Percentiles rank a stretch among this genome's conserved stretches.
Evolutionary conservation across 768 basidiomycete species (phyloP).

Genomic region (Pilatotrama ljubarskyi): DNA sequence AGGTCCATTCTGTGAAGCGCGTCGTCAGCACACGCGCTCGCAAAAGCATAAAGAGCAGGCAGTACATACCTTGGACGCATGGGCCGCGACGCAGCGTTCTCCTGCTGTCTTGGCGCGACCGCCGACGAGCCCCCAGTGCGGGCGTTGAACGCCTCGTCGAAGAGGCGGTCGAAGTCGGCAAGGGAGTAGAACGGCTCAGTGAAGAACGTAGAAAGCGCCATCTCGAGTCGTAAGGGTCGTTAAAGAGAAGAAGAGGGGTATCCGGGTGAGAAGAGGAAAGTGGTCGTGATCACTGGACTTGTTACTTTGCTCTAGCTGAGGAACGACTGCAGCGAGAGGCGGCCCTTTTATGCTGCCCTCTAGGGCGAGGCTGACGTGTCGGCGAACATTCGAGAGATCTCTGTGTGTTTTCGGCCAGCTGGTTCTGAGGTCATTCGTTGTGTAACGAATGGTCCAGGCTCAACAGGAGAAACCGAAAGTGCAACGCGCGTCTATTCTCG

Average conservation of each 20-base stretch:
- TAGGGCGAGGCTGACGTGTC: background rate
- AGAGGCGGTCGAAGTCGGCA: conserved; percentile 44
- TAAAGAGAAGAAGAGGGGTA: conserved; percentile 2
- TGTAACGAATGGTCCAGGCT: conserved; percentile 3
- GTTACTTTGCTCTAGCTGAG: conserved; percentile 18
- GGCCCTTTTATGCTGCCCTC: background rate
- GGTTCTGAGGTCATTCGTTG: background rate
- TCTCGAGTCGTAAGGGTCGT: conserved; percentile 24
- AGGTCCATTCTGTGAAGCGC: conserved; percentile 47
- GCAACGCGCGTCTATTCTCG: too few species aligned
- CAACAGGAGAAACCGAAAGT: too few species aligned
- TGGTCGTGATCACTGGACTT: conserved; percentile 19
- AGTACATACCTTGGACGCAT: conserved; percentile 25
- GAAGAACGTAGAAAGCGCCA: conserved; percentile 39
- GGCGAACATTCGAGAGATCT: conserved; percentile 6
- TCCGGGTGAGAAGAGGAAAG: conserved; percentile 11
- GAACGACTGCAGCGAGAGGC: background rate
- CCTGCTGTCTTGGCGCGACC: conserved; percentile 1
- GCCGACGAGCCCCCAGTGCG: conserved; percentile 18
- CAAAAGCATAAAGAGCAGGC: background rate
- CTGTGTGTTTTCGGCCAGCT: background rate
- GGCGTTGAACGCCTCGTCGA: conserved; percentile 41
- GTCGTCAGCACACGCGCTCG: background rate
- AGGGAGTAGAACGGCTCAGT: conserved; percentile 43
- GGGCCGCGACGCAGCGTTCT: conserved; percentile 11